Conservation (phyloP, 176 grass and related monocot species). For the Areca catechu region DNA sequence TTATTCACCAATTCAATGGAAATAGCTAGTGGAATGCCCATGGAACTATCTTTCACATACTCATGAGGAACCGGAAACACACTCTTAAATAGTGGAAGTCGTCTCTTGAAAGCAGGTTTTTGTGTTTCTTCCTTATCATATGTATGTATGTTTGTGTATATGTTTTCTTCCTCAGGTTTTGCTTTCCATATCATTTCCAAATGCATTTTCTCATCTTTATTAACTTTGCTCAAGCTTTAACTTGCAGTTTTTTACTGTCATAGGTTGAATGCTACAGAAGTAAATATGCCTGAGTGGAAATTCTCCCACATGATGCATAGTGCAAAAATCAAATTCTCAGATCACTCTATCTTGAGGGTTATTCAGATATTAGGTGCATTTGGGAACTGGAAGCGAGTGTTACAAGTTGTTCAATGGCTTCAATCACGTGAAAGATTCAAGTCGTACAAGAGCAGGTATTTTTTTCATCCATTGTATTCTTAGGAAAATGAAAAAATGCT, state of each 20-base stretch:
- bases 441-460: constrained; percentile 74
- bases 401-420: constrained; percentile 97
- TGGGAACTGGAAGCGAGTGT: constrained; percentile 79
- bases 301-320: constrained; percentile 88
- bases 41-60: too few species aligned
- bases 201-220: not conserved
- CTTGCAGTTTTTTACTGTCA: constrained; percentile 9
- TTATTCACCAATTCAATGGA: too few species aligned
- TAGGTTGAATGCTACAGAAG: constrained; percentile 90
- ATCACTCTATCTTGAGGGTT: constrained; percentile 73
- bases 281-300: constrained; percentile 85
- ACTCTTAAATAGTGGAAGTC: too few species aligned
- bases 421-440: constrained; percentile 86
- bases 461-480: not conserved
- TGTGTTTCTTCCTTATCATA: too few species aligned
- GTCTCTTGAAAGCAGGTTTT: too few species aligned
- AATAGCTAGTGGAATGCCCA: too few species aligned
- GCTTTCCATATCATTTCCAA: not conserved
- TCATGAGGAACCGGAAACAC: too few species aligned
- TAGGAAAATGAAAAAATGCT: too few species aligned
- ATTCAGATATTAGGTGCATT: constrained; percentile 75
- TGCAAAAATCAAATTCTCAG: constrained; percentile 79
- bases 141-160: too few species aligned
- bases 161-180: not conserved
- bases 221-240: not conserved